Base-by-base conservation (phyloP, 495 filamentous ascomycete genomes). In the Jackrogersella multiformis region DNA sequence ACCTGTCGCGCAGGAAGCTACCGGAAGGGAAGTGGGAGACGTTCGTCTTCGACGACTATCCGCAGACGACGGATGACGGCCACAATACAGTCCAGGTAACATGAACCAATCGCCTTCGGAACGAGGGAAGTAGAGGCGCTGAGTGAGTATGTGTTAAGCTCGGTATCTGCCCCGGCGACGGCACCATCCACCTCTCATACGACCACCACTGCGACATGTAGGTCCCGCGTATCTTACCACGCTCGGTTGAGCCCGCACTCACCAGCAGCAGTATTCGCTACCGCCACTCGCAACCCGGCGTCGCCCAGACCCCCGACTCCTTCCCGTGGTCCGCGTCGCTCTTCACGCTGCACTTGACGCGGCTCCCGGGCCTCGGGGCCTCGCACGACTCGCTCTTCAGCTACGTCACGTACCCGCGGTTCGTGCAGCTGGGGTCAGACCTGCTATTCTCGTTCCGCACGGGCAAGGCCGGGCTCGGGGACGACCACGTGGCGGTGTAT, bases 361-460 rank as follows among this genome's bases (percentile, higher is more conserved):
- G 64, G 38, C 74, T 84, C 10, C 80, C 82, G 0, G 79, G 82
- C 1, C 72, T 82, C 0, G 55, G 71, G 0, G 66, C 61, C 0
- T 55, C 68, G 34, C 46, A 64, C 13, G 74, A 73, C 68, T 53
- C 59, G 46, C 69, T 70, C 24, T 76, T 81, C 53, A 61, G 64
- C 41, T 75, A 80, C 55, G 72, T 84, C 4, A 84, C 82, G 0
- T 84, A 84, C 61, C 82, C 82, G 24, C 79, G 81, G 2, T 84
- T 84, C 59, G 74, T 78, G 13, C 51, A 63, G 3, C 41, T 74
- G 0, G 65, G 64, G 26, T 49, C 32, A 6, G 58, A 70, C 42
- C 72, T 85, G 12, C 75, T 84, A 21, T 78, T 78, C 59, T 77
- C 81, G 13, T 74, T 81, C 58, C 81, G 82, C 0, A 82, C 81